A percentile compares a stretch with the other conserved stretches of the same genome.
These are phyloP conservation scores for Trichophyton equinum DNA, from an alignment of 2,329 filamentous ascomycete genomes.

Conservation along the genomic window DNA sequence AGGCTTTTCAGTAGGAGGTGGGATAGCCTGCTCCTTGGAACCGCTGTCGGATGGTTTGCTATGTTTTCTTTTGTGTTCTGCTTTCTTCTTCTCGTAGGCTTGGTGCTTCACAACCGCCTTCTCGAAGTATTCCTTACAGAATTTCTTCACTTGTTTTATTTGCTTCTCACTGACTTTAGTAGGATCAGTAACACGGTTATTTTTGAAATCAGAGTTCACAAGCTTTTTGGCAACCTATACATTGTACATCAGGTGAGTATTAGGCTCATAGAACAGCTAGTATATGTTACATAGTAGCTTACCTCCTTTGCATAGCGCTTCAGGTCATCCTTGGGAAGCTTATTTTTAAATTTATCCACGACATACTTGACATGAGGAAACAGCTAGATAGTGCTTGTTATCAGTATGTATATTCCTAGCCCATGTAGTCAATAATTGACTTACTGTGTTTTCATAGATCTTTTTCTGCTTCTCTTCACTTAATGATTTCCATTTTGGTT, in stretches of 20 bases:
- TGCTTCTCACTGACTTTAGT: constrained; percentile 65
- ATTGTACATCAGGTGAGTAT: constrained; percentile 46
- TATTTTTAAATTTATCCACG: constrained; percentile 73
- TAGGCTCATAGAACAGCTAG: constrained; percentile 14
- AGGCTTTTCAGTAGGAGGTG: background rate
- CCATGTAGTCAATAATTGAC: constrained; percentile 20
- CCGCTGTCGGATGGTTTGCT: background rate
- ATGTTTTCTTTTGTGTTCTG: constrained; percentile 30
- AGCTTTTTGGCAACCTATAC: constrained; percentile 67
- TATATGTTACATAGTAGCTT: constrained; percentile 14
- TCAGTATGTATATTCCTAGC: background rate
- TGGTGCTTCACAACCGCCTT: constrained; percentile 68
- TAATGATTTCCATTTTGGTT: constrained; percentile 40
- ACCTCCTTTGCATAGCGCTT: constrained; percentile 55
- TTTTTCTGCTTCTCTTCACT: constrained; percentile 78
- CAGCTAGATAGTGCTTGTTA: constrained; percentile 41
- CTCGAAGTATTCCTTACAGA: constrained; percentile 74
- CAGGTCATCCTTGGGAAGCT: constrained; percentile 67
- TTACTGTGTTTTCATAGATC: constrained; percentile 83
- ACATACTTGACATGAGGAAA: constrained; percentile 76
- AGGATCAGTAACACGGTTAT: constrained; percentile 72
- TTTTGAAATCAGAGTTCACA: constrained; percentile 83
- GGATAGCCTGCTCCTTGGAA: constrained; percentile 8
- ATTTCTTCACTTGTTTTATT: constrained; percentile 67
- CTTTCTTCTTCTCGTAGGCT: constrained; percentile 54